phyloP scores from a whole-genome alignment of 1,139 yeast species.

The Blastobotrys raffinosifermentans region DNA sequence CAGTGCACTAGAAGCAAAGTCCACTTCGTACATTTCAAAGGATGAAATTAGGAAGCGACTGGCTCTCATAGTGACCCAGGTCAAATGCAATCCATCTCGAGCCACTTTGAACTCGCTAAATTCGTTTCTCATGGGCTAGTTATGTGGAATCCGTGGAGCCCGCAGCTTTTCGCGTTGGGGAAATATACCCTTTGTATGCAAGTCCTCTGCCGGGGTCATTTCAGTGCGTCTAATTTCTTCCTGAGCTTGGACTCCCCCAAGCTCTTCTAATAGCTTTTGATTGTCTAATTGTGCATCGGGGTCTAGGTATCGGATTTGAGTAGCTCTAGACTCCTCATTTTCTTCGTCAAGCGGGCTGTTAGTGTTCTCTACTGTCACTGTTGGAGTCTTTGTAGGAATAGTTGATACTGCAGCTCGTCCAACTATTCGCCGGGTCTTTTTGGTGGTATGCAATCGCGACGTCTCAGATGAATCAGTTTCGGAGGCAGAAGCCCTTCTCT shows the following conservation, averaged over 20 bases:
- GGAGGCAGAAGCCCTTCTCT: background rate
- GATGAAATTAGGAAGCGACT: conserved; percentile 51
- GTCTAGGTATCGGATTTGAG: conserved; percentile 24
- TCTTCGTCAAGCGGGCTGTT: background rate
- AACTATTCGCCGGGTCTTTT: conserved; percentile 11
- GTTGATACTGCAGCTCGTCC: conserved; percentile 15
- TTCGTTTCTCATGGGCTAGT: conserved; percentile 25
- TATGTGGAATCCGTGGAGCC: conserved; percentile 1
- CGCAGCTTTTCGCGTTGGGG: conserved; percentile 4
- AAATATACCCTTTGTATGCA: background rate
- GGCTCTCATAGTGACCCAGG: conserved; percentile 41
- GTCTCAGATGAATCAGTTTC: too few relatives aligned
- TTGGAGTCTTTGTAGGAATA: background rate
- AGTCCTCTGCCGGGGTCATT: conserved; percentile 12
- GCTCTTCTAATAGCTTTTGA: conserved; percentile 20
- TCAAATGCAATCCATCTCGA: conserved; percentile 66
- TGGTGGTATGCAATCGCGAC: background rate
- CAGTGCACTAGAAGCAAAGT: conserved; percentile 20
- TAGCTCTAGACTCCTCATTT: conserved; percentile 10
- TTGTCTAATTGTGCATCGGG: conserved; percentile 21
- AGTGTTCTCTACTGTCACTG: too few relatives aligned
- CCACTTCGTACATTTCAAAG: conserved; percentile 25
- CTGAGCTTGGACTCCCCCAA: conserved; percentile 19
- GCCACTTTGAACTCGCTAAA: conserved; percentile 53
- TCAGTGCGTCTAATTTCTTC: conserved; percentile 2